Evolutionary conservation across 495 filamentous ascomycete genomes (phyloP).

Genomic region (Neurospora sp.): DNA sequence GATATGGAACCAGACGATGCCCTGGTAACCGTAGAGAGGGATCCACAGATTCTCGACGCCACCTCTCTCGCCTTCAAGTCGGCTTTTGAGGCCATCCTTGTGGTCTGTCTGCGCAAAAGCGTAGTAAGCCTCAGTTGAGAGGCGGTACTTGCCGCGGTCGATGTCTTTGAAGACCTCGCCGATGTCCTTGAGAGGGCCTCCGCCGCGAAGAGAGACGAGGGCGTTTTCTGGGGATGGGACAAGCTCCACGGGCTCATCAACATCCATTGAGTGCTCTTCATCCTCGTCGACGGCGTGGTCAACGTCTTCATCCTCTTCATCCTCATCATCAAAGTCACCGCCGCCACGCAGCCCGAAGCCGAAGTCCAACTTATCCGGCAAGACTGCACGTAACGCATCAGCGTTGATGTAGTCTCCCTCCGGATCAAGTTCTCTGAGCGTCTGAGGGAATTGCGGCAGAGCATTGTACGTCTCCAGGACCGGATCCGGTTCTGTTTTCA

Average conservation of each 20-base stretch:
- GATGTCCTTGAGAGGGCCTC: not conserved
- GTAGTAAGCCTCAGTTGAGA: not conserved
- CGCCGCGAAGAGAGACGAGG: constrained; percentile 2
- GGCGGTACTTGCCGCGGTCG: not conserved
- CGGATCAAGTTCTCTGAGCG: not conserved
- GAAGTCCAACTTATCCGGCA: constrained; percentile 2
- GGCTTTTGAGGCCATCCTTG: not conserved
- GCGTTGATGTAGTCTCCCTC: not conserved
- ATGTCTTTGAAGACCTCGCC: not conserved
- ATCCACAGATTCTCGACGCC: constrained; percentile 1
- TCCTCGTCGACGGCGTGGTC: not conserved
- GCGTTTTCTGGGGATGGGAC: not conserved
- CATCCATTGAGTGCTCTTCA: not conserved
- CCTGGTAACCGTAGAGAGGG: constrained; percentile 19
- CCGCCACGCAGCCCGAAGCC: constrained; percentile 13
- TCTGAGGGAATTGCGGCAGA: not conserved
- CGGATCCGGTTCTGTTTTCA: constrained; percentile 4
- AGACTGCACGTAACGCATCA: constrained; percentile 1
- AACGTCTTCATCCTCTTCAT: not conserved
- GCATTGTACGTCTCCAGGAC: constrained; percentile 1
- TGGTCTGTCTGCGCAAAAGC: not conserved
- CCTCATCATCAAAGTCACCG: not conserved
- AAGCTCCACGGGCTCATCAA: not conserved
- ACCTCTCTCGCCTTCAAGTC: not conserved
- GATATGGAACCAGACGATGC: constrained; percentile 16